Evolutionary conservation across 805 yeast genomes (phyloP).

Genomic region (Torulaspora indica): DNA sequence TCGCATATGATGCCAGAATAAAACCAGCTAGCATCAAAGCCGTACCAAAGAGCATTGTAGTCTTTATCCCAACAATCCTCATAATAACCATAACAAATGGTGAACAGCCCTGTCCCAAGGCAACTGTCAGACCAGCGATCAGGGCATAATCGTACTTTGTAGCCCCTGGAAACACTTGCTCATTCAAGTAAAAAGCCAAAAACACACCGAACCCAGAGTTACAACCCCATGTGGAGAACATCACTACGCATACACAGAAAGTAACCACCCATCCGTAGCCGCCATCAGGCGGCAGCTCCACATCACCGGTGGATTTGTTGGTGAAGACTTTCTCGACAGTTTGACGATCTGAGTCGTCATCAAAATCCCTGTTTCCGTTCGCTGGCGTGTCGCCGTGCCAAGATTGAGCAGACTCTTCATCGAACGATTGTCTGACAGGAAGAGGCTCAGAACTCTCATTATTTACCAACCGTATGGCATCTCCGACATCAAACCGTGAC

Average conservation of each 20-base stretch:
- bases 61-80: slow-evolving; percentile 47
- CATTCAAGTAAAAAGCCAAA: slow-evolving; percentile 50
- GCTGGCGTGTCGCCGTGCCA: background rate
- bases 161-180: slow-evolving; percentile 51
- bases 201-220: slow-evolving; percentile 62
- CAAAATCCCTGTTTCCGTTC: background rate
- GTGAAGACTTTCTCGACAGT: slow-evolving; percentile 35
- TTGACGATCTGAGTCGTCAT: slow-evolving; percentile 11
- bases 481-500: slow-evolving; percentile 30
- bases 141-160: slow-evolving; percentile 55
- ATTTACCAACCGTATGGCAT: slow-evolving; percentile 28
- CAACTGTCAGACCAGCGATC: slow-evolving; percentile 62
- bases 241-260: slow-evolving; percentile 45
- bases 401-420: slow-evolving; percentile 5
- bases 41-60: slow-evolving; percentile 47
- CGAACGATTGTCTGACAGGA: background rate
- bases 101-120: slow-evolving; percentile 50
- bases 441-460: slow-evolving; percentile 7
- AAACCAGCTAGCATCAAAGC: slow-evolving; percentile 49
- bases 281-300: slow-evolving; percentile 52
- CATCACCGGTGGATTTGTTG: slow-evolving; percentile 34
- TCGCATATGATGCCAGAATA: slow-evolving; percentile 56
- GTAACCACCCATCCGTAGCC: slow-evolving; percentile 68
- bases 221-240: slow-evolving; percentile 69
- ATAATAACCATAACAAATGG: slow-evolving; percentile 51